Base-by-base conservation (phyloP, 225 moss, liverwort and hornwort genomes). In the Neckera pumila region DNA sequence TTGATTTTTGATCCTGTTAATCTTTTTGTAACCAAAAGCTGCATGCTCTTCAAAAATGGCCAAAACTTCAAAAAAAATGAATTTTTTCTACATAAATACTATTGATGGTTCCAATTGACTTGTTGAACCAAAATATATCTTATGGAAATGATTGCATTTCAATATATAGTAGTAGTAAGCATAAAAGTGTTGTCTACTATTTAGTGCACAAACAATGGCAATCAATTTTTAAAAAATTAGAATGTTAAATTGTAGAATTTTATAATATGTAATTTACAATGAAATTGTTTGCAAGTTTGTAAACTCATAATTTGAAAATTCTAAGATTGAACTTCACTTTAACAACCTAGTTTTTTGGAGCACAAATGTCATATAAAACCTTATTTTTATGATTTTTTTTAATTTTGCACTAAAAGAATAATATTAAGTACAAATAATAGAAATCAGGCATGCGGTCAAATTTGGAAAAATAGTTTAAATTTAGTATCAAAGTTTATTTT, bases 321-420 rank as follows among this genome's bases (percentile, higher is more conserved):
- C 5, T 13, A 21, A 76, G 51, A 13, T 49, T 76, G 13, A 51
- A 51, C 12, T 51, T 76, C 21, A 51, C 3, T 2, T 51, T 13
- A 33, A 21, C 0, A 8, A 75, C 8, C 0, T 51, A 0, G 0
- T 5, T 15, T 49, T 51, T 21, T 8, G 8, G 3, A 51, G 34
- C 0, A 20, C 5, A 51, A 21, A 76, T 51, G 8, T 21, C 2
- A 3, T 51, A 19, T 11, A 13, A 33, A 21, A 76, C 11, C 17
- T 45, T 11, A 30, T 6, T 45, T 72, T 43, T 3, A 27, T 6
- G 17, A 43, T 17, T 72, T 10, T 40, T 14, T 4, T 0, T 0
- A 40, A 14, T 4, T 23, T 40, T 71, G 1, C 15, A 42, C 26
- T 15, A 42, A 71, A 25, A 9, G 2, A 43, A 43, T 3, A 73